phyloP scores from a whole-genome alignment of 179 eudicot genomes.

The Patellifolia procumbens region DNA sequence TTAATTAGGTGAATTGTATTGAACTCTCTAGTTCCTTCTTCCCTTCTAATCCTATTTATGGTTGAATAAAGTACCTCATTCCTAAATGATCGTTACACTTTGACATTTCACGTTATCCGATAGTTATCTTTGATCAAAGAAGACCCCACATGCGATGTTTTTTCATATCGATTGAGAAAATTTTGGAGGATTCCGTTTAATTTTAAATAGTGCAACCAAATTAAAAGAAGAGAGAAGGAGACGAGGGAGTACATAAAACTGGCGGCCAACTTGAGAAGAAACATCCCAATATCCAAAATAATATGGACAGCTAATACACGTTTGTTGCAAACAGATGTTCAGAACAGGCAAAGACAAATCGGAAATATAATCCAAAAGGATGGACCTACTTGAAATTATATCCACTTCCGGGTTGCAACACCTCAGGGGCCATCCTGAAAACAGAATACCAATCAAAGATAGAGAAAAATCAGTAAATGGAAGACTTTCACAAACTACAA shows the following conservation, averaged over 20 bases:
- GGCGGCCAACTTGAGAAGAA: background rate
- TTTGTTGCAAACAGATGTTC: background rate
- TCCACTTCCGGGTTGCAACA: constrained; percentile 92
- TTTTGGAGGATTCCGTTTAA: too few relatives aligned
- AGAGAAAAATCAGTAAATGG: background rate
- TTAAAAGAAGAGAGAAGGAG: too few relatives aligned
- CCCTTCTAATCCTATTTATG: background rate
- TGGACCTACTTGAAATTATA: constrained; percentile 90
- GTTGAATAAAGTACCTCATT: background rate
- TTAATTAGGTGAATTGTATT: background rate
- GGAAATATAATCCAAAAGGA: background rate
- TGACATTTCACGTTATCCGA: too few relatives aligned
- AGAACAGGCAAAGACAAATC: background rate
- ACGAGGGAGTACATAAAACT: too few relatives aligned
- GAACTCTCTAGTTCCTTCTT: background rate
- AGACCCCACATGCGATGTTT: too few relatives aligned
- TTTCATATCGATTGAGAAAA: too few relatives aligned
- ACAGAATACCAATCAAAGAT: constrained; percentile 21
- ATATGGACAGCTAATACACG: background rate
- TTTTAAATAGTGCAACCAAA: too few relatives aligned
- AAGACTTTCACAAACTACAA: background rate
- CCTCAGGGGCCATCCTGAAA: constrained; percentile 99
- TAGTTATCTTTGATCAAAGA: too few relatives aligned
- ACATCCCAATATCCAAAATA: background rate
- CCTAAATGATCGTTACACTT: too few relatives aligned